A percentile compares a stretch with the other conserved stretches of the same genome.
These are phyloP conservation scores for Pythium diclinum DNA, from an alignment of 352 stramenopile genomes.

Conservation along the genomic window DNA sequence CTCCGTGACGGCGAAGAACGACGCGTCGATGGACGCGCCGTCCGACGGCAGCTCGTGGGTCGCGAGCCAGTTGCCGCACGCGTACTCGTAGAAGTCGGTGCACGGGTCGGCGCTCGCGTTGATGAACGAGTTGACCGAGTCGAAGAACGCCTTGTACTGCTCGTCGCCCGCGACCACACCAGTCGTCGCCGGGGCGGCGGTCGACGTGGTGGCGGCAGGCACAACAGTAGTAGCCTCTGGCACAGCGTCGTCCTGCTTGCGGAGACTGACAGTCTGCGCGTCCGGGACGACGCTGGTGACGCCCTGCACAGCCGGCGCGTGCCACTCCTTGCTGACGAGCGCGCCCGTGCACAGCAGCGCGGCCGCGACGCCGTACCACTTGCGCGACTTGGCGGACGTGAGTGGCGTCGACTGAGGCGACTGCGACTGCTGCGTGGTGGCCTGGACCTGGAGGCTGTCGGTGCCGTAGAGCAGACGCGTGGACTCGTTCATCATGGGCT, in stretches of 20 bases:
- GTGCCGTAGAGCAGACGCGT: conserved; percentile 29
- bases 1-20: conserved; percentile 51
- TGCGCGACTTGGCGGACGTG: conserved; percentile 13
- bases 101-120: conserved; percentile 58
- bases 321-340: conserved; percentile 27
- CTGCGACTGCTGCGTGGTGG: too few species aligned
- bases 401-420: neutral
- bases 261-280: conserved; percentile 3
- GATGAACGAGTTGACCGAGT: conserved; percentile 42
- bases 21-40: conserved; percentile 44
- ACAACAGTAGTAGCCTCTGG: neutral
- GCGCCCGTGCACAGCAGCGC: conserved; percentile 31
- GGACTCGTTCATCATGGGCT: conserved; percentile 19
- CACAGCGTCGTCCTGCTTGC: conserved; percentile 13
- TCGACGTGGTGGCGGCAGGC: too few species aligned
- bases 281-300: neutral
- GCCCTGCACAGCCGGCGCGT: neutral
- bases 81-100: conserved; percentile 75
- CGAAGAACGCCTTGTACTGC: conserved; percentile 41
- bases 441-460: conserved; percentile 18
- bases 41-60: conserved; percentile 47
- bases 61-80: conserved; percentile 69
- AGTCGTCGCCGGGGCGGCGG: neutral
- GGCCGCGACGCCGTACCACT: conserved; percentile 20
- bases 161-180: conserved; percentile 5